Percentiles rank a stretch among this genome's conserved stretches.
Conservation (phyloP, 495 filamentous ascomycete species). For the Parathielavia hyrcaniae region DNA sequence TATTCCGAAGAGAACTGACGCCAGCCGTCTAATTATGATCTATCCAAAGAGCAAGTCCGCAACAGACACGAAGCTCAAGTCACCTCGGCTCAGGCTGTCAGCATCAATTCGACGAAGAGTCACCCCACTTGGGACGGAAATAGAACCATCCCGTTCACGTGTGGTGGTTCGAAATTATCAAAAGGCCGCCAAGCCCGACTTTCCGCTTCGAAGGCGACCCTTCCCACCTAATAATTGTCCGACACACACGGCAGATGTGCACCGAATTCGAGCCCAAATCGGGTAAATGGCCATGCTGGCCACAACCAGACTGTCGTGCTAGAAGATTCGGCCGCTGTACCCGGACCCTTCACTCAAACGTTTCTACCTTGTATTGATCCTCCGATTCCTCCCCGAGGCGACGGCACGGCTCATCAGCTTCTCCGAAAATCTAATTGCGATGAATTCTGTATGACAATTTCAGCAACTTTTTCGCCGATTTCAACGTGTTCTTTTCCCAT, state of each 20-base stretch:
- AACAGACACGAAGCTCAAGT: too few relatives aligned
- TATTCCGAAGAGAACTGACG: too few relatives aligned
- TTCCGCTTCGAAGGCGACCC: not conserved
- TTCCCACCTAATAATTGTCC: not conserved
- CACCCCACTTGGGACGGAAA: not conserved
- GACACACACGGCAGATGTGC: not conserved
- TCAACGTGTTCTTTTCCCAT: not conserved
- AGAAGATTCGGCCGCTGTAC: not conserved
- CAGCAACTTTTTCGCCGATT: too few relatives aligned
- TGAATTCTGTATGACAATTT: too few relatives aligned
- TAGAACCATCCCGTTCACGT: not conserved
- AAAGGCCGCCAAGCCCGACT: not conserved
- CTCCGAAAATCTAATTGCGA: too few relatives aligned
- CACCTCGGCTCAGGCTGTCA: too few relatives aligned
- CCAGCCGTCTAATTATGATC: too few relatives aligned
- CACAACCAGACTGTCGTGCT: not conserved
- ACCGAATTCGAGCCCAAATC: not conserved
- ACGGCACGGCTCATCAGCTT: not conserved
- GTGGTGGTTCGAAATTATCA: not conserved
- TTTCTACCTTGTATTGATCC: not conserved
- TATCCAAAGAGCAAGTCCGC: too few relatives aligned
- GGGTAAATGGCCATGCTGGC: conserved; percentile 12
- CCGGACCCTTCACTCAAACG: not conserved
- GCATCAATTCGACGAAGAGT: not conserved
- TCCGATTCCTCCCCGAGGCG: not conserved